phyloP scores from a whole-genome alignment of 2,329 filamentous ascomycete species.

The Phaeosphaeriaceae sp. region DNA sequence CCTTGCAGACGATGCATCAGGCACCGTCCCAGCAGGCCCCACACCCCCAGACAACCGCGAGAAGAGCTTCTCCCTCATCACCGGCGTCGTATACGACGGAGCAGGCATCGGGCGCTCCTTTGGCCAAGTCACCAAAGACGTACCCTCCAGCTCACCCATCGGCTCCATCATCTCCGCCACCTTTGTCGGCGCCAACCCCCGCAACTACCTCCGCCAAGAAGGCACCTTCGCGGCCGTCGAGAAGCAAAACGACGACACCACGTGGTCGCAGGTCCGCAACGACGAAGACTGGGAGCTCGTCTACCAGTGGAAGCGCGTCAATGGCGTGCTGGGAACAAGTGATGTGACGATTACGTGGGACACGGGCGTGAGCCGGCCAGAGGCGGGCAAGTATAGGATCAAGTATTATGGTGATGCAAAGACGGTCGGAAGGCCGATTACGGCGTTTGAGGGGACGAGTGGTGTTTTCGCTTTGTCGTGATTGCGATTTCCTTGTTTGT shows the following conservation, averaged over 20 bases:
- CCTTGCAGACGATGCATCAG: slow-evolving; percentile 57
- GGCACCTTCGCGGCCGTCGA: slow-evolving; percentile 82
- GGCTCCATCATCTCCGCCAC: slow-evolving; percentile 71
- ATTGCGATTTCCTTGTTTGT: slow-evolving; percentile 2
- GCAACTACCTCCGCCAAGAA: slow-evolving; percentile 84
- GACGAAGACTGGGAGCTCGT: slow-evolving; percentile 87
- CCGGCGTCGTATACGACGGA: slow-evolving; percentile 77
- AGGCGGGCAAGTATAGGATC: slow-evolving; percentile 75
- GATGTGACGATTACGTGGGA: slow-evolving; percentile 85
- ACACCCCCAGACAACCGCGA: slow-evolving; percentile 80
- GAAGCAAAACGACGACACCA: slow-evolving; percentile 56
- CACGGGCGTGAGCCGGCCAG: slow-evolving; percentile 59
- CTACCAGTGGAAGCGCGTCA: slow-evolving; percentile 79
- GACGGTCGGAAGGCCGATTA: slow-evolving; percentile 67
- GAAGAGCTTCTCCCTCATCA: slow-evolving; percentile 80
- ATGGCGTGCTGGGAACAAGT: slow-evolving; percentile 74
- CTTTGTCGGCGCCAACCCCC: slow-evolving; percentile 88
- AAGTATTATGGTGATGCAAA: slow-evolving; percentile 88
- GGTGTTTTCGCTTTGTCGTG: slow-evolving; percentile 28
- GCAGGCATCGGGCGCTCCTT: slow-evolving; percentile 72
- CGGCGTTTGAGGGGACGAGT: slow-evolving; percentile 60
- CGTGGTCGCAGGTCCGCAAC: slow-evolving; percentile 73
- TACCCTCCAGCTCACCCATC: slow-evolving; percentile 64
- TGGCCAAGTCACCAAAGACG: slow-evolving; percentile 68
- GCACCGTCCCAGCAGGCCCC: slow-evolving; percentile 60